Evolutionary conservation across 768 basidiomycete genomes (phyloP).

Genomic region (Phaffia australis): DNA sequence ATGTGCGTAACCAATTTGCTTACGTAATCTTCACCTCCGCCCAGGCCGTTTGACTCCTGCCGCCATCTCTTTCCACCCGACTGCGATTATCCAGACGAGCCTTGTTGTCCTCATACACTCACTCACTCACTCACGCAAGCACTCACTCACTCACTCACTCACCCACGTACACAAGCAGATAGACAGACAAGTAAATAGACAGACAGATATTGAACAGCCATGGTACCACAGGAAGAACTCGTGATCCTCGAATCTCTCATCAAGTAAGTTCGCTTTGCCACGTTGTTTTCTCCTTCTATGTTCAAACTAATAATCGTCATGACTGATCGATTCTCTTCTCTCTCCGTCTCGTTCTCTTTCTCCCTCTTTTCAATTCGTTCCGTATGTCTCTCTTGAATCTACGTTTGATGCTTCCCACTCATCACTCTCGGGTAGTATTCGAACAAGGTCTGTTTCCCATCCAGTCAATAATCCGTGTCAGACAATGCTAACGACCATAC

Average conservation of each 20-base stretch:
- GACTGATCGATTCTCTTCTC: conserved; percentile 12
- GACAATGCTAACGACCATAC: conserved; percentile 64
- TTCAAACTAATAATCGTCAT: conserved; percentile 7
- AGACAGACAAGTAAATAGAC: neutral
- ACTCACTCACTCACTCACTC: neutral
- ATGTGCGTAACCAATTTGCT: too few species aligned
- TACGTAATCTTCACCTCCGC: too few species aligned
- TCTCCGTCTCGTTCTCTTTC: conserved; percentile 6
- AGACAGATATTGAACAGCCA: neutral
- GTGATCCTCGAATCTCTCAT: conserved; percentile 90
- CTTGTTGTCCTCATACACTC: neutral
- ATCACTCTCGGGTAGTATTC: conserved; percentile 9
- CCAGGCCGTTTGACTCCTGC: too few species aligned
- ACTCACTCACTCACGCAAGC: conserved; percentile 1
- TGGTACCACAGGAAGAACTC: conserved; percentile 50
- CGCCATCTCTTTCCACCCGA: too few species aligned
- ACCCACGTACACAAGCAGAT: too few species aligned
- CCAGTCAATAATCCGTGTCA: conserved; percentile 55
- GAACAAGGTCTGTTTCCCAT: conserved; percentile 26
- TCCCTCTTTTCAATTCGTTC: neutral
- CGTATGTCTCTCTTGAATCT: conserved; percentile 29
- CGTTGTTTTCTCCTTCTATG: conserved; percentile 3
- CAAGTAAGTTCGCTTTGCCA: conserved; percentile 47
- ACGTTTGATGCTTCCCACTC: conserved; percentile 27
- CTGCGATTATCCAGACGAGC: too few species aligned